Base-by-base conservation (phyloP, 2,329 filamentous ascomycete genomes). In the Alternaria panax region DNA sequence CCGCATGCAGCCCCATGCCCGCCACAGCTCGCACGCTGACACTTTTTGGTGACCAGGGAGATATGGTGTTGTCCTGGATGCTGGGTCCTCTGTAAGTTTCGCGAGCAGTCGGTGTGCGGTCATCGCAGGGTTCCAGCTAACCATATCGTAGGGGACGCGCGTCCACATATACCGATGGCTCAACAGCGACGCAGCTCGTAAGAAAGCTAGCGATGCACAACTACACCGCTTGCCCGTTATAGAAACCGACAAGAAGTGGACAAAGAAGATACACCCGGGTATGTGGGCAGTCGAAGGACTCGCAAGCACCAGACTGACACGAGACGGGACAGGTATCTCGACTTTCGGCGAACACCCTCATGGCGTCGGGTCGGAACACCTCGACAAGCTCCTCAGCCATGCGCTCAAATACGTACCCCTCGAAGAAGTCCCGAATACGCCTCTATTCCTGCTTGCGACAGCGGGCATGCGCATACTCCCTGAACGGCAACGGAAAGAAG, bases 11-110 rank as follows among this genome's bases (percentile, higher is more conserved):
- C 55, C 59, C 51, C 57, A 50, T 47, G 51, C 55, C 53, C 51
- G 51, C 57, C 20, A 50, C 45, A 30, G 38, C 16, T 36, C 38
- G 25, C 25, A 52, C 53, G 60, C 75, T 78, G 63, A 75, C 68
- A 45, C 58, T 42, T 47, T n/a, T 54, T 41, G 50, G 63, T 57
- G 46, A 62, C 42, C 61, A 86, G 84, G 84, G 84, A 82, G 84
- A 82, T 97, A 96, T 85, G 95, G 93, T 76, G 92, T 98, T 72
- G 93, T 99, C 76, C 87, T 99, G 74, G 95, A 99, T 85, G 95
- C 95, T 77, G 95, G 95, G 70, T 98, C 95, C 79, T 98, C 95
- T 73, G 86, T 87, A 80, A 66, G 82, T 78, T n/a, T 34, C 25
- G 30, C 7, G 42, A 6, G 30, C 38, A 28, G 32, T 14, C 14